A percentile compares a stretch with the other conserved stretches of the same genome.
These are phyloP conservation scores for Pouteria campechiana DNA, from an alignment of 179 eudicot species.

Conservation along the genomic window DNA sequence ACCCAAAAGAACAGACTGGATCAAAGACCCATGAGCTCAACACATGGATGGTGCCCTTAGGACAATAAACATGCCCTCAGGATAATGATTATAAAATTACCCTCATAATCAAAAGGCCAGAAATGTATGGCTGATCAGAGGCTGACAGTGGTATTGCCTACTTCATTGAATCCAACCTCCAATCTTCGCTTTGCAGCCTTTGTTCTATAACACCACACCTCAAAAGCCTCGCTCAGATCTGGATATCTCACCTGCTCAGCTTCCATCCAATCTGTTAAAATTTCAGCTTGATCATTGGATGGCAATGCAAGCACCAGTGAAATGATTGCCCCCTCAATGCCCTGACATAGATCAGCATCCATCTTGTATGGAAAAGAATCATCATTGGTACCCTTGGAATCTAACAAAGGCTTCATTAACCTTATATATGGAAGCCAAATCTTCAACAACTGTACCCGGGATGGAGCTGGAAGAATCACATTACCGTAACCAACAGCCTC, in stretches of 20 bases:
- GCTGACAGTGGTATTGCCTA: conserved; percentile 28
- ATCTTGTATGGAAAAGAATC: conserved; percentile 33
- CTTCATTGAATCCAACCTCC: conserved; percentile 35
- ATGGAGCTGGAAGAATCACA: conserved; percentile 41
- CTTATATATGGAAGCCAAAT: conserved; percentile 70
- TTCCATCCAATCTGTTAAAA: conserved; percentile 75
- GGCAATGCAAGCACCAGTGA: conserved; percentile 65
- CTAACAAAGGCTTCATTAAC: conserved; percentile 58
- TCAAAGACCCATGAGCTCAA: too few relatives aligned
- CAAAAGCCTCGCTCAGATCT: conserved; percentile 88
- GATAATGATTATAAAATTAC: too few relatives aligned
- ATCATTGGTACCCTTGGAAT: conserved; percentile 29
- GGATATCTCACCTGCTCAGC: conserved; percentile 51
- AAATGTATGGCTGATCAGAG: conserved; percentile 37
- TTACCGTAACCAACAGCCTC: conserved; percentile 83
- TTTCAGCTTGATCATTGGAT: conserved; percentile 77
- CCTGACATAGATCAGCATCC: conserved; percentile 71
- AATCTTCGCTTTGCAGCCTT: conserved; percentile 87
- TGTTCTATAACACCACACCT: conserved; percentile 91
- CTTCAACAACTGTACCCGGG: conserved; percentile 41
- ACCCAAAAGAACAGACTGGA: too few relatives aligned
- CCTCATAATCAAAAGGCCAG: too few relatives aligned
- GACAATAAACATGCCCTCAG: too few relatives aligned
- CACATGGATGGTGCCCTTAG: too few relatives aligned
- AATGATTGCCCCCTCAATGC: conserved; percentile 72